Percentiles rank a stretch among this genome's conserved stretches.
Conservation (phyloP, 768 basidiomycete species). For the Lactifluus volemus region DNA sequence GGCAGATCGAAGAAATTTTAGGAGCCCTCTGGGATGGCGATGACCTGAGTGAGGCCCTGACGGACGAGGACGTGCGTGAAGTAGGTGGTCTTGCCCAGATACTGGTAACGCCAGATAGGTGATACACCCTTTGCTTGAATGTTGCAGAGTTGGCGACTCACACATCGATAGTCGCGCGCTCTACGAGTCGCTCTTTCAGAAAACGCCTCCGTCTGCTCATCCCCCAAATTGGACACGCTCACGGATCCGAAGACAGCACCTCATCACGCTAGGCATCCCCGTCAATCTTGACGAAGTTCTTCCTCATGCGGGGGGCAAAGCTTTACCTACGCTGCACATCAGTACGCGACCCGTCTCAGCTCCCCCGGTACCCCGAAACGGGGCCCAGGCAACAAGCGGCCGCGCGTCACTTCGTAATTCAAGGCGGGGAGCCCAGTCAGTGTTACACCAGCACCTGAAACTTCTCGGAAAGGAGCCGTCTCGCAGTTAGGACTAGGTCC, state of each 20-base stretch:
- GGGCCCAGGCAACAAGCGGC: slow-evolving; percentile 27
- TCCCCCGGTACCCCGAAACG: slow-evolving; percentile 52
- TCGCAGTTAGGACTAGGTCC: slow-evolving; percentile 54
- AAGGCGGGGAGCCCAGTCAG: slow-evolving; percentile 38
- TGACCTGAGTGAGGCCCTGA: slow-evolving; percentile 44
- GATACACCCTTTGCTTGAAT: slow-evolving; percentile 17
- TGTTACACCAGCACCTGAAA: slow-evolving; percentile 25
- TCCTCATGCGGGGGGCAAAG: slow-evolving; percentile 53
- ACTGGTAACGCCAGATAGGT: slow-evolving; percentile 71
- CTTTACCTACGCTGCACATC: slow-evolving; percentile 74
- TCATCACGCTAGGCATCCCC: slow-evolving; percentile 87
- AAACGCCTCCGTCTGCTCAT: slow-evolving; percentile 64
- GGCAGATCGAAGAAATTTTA: slow-evolving; percentile 58
- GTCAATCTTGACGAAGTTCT: slow-evolving; percentile 92
- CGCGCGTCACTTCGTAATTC: slow-evolving; percentile 36
- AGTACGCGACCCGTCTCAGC: slow-evolving; percentile 75
- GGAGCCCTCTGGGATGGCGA: slow-evolving; percentile 53
- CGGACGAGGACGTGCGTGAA: slow-evolving; percentile 68
- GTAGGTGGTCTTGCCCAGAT: slow-evolving; percentile 76
- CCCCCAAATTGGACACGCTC: slow-evolving; percentile 95
- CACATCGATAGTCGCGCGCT: slow-evolving; percentile 57
- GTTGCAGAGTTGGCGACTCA: slow-evolving; percentile 20
- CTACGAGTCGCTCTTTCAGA: slow-evolving; percentile 58
- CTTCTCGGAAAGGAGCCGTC: slow-evolving; percentile 32
- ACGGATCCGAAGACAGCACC: slow-evolving; percentile 80